Evolutionary conservation across 495 filamentous ascomycete genomes (phyloP).

Genomic region (Emericellopsis terricola): DNA sequence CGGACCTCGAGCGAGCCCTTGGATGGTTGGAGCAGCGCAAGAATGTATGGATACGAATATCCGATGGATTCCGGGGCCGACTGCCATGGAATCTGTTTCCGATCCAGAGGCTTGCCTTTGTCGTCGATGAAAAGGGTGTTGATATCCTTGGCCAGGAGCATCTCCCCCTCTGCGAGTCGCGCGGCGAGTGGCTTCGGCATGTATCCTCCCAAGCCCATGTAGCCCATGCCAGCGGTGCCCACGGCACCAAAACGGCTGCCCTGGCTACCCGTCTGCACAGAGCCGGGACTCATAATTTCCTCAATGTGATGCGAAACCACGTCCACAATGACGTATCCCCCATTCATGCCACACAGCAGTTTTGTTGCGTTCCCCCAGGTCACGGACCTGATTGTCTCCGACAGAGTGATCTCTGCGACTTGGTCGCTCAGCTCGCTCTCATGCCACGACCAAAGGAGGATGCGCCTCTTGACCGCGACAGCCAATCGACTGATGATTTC

Average conservation of each 20-base stretch:
- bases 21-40: constrained; percentile 66
- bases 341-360: constrained; percentile 71
- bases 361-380: constrained; percentile 80
- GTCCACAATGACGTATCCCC: constrained; percentile 78
- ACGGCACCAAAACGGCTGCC: constrained; percentile 41
- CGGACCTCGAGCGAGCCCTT: constrained; percentile 81
- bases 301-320: constrained; percentile 48
- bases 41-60: constrained; percentile 88
- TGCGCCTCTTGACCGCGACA: constrained; percentile 77
- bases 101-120: constrained; percentile 63
- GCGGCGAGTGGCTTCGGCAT: constrained; percentile 81
- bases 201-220: constrained; percentile 83
- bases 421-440: constrained; percentile 73
- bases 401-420: constrained; percentile 56
- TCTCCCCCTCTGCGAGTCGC: constrained; percentile 60
- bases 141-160: constrained; percentile 86
- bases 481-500: constrained; percentile 80
- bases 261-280: constrained; percentile 46
- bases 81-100: constrained; percentile 80
- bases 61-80: constrained; percentile 76
- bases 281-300: constrained; percentile 66
- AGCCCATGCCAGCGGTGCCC: constrained; percentile 65
- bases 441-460: constrained; percentile 87
- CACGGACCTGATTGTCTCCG: constrained; percentile 62
- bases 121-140: constrained; percentile 83